phyloP scores from a whole-genome alignment of 345 rosid genomes.

The Populus deltoides region DNA sequence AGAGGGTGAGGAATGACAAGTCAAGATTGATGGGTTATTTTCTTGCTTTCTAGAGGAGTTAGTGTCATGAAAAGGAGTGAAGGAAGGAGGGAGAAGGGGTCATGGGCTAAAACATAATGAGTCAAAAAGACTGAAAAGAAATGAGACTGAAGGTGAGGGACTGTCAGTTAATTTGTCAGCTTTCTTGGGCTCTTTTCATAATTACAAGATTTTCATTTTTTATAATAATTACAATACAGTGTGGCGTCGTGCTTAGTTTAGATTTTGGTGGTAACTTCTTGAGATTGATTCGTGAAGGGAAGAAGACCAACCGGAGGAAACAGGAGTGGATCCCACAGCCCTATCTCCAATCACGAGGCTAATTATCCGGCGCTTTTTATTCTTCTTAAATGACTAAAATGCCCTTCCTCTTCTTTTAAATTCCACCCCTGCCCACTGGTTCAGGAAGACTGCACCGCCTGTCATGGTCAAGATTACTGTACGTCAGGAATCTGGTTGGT shows the following conservation, averaged over 20 bases:
- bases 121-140: background rate
- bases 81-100: background rate
- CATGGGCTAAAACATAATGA: background rate
- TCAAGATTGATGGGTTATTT: conserved; percentile 7
- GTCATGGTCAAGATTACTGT: background rate
- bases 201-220: background rate
- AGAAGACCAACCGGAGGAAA: conserved; percentile 17
- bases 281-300: background rate
- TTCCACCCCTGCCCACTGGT: background rate
- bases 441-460: background rate
- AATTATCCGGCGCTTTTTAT: conserved; percentile 27
- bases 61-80: conserved; percentile 20
- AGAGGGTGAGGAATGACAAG: background rate
- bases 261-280: background rate
- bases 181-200: conserved; percentile 8
- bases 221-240: too few relatives aligned
- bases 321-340: conserved; percentile 18
- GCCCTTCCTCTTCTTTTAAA: background rate
- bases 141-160: background rate
- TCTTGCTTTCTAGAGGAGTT: background rate
- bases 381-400: background rate
- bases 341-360: conserved; percentile 32
- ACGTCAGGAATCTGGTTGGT: too few relatives aligned
- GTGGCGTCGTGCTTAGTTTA: too few relatives aligned
- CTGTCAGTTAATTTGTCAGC: conserved; percentile 25